Evolutionary conservation across 164 flowering plant genomes (phyloP), one percentile per base, ranked within the genome.

Genomic region (Magnolia officinalis): DNA sequence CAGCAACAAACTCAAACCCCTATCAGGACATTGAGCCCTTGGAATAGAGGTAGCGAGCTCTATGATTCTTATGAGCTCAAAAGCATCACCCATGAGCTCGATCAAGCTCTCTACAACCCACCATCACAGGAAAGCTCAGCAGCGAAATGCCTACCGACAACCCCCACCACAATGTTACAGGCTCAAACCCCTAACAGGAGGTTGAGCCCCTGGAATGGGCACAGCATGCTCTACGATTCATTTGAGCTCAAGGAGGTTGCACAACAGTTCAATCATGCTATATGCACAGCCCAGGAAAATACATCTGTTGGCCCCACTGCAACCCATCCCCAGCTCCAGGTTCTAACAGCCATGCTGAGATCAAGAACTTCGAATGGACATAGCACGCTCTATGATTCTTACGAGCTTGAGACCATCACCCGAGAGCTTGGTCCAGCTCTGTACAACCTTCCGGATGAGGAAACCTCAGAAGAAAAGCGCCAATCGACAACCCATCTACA

Each of bases 181-280:
- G 24, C 71, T 24, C 20, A 37, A 49, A 84, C 79, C 76, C 87
- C 85, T 19, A 74, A 77, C 31, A 72, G 74, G 82, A 80, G 80
- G 78, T 69, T 85, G 11, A 85, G 84, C 80, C 88, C 86, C 6
- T 59, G 79, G 76, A 72, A 81, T 65, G 79, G 79, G 7, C 79
- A 86, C 55, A 86, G 89, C 86, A 81, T 84, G 52, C 82, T 88
- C 29, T 83, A 79, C 59, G 89, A 87, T 81, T 85, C 90, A 1
- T 90, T 69, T 23, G 89, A 89, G 81, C 78, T 88, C 50, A 78
- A 66, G 50, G 89, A 86, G 0, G 81, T 88, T 67, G 82, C 84
- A 23, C 73, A 77, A 7, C 90, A 86, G 51, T 87, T 89, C 74
- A 88, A 83, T 72, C 84, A 80, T 50, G 86, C 86, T 21, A 79